Conservation (phyloP, 345 rosid species). For the Rhizophora mangle region DNA sequence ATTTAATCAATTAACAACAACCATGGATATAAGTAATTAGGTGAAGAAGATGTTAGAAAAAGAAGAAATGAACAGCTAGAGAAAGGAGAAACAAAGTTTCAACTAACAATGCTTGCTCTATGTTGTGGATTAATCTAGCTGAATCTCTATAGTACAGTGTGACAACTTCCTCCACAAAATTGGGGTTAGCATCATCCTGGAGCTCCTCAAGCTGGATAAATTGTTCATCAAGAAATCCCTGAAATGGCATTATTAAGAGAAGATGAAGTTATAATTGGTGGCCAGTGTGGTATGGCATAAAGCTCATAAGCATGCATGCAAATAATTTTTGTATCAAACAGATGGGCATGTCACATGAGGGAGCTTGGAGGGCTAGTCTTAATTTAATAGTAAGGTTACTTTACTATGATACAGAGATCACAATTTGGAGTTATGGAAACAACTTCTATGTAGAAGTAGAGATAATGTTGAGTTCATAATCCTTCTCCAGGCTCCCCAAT, state of each 20-base stretch:
- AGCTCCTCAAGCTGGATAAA: slow-evolving; percentile 65
- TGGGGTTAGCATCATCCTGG: slow-evolving; percentile 69
- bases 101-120: slow-evolving; percentile 64
- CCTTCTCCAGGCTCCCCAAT: too few species aligned
- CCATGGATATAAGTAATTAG: neutral
- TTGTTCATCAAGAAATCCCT: slow-evolving; percentile 71
- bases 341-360: too few species aligned
- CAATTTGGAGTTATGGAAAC: too few species aligned
- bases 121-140: slow-evolving; percentile 38
- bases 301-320: neutral
- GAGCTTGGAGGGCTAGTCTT: too few species aligned
- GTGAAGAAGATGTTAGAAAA: neutral
- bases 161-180: slow-evolving; percentile 69
- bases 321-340: too few species aligned
- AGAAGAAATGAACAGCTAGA: neutral
- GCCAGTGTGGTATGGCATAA: neutral
- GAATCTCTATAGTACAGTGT: slow-evolving; percentile 65
- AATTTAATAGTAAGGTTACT: too few species aligned
- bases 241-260: neutral
- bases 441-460: too few species aligned
- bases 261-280: neutral
- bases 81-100: neutral
- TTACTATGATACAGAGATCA: too few species aligned
- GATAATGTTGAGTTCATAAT: too few species aligned
- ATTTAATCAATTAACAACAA: neutral